Evolutionary conservation across 192 early-diverging fungal species (phyloP).

Genomic region (Linnemannia zychae): DNA sequence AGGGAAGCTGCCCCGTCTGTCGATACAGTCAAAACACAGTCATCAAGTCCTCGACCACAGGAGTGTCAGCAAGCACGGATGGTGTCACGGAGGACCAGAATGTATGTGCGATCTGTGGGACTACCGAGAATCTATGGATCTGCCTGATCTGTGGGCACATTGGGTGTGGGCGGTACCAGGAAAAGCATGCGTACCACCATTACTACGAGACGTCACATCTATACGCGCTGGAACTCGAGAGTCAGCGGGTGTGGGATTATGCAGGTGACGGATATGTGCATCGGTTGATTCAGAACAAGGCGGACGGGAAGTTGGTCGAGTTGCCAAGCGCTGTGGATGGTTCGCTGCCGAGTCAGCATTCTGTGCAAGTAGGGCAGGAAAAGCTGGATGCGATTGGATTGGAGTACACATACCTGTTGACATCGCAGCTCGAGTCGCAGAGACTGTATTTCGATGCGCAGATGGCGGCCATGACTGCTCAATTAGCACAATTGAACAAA

Average conservation of each 20-base stretch:
- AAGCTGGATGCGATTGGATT: conserved; percentile 82
- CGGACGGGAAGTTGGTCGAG: conserved; percentile 95
- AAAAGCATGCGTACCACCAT: conserved; percentile 91
- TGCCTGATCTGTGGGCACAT: conserved; percentile 97
- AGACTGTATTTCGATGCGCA: conserved; percentile 86
- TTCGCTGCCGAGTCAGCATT: conserved; percentile 32
- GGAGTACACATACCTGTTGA: conserved; percentile 88
- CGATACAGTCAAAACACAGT: conserved; percentile 78
- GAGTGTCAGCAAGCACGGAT: conserved; percentile 27
- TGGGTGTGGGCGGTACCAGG: conserved; percentile 95
- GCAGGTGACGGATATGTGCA: conserved; percentile 96
- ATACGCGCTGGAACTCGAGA: conserved; percentile 94
- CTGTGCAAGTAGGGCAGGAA: conserved; percentile 62
- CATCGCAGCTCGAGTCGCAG: conserved; percentile 90
- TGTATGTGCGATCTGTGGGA: conserved; percentile 83
- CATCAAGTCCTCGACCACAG: neutral
- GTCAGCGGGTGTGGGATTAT: conserved; percentile 99
- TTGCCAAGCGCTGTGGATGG: conserved; percentile 67
- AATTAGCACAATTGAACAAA: conserved; percentile 66
- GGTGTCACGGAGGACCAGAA: conserved; percentile 48
- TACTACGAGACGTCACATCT: conserved; percentile 87
- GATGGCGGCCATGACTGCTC: conserved; percentile 63
- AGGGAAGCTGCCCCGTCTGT: conserved; percentile 93
- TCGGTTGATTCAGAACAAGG: conserved; percentile 90
- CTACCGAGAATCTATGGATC: conserved; percentile 91